These are phyloP conservation scores for Monilinia fructigena DNA, from an alignment of 2,329 filamentous ascomycete genomes.

Conservation along the genomic window DNA sequence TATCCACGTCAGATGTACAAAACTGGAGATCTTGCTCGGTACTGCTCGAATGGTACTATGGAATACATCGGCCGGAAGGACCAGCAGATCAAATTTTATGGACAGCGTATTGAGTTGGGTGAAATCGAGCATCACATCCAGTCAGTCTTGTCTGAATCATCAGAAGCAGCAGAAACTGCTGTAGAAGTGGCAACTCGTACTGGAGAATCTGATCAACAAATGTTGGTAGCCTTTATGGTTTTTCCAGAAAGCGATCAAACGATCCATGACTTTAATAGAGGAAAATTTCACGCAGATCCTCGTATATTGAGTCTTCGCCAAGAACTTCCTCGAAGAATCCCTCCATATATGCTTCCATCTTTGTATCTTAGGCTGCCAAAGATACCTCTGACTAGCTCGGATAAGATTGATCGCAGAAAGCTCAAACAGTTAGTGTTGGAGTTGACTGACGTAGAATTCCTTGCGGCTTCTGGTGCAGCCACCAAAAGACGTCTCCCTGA, in stretches of 20 bases:
- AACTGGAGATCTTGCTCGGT: constrained; percentile 59
- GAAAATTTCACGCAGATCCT: background rate
- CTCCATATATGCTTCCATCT: background rate
- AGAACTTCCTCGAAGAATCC: background rate
- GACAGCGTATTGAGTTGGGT: constrained; percentile 62
- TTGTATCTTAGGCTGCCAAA: background rate
- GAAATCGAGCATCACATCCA: constrained; percentile 48
- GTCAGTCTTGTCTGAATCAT: background rate
- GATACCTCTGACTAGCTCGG: background rate
- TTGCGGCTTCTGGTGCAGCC: background rate
- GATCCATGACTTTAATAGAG: background rate
- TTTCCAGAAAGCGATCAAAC: background rate
- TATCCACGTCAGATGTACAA: constrained; percentile 52
- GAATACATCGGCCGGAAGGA: constrained; percentile 62
- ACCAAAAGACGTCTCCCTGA: background rate
- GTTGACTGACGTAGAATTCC: background rate
- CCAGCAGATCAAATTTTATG: constrained; percentile 62
- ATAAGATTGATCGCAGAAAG: background rate
- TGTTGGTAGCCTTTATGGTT: background rate
- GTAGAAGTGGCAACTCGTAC: background rate
- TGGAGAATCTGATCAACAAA: background rate
- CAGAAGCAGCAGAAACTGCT: background rate
- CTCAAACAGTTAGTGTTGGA: background rate
- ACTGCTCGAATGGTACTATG: constrained; percentile 51
- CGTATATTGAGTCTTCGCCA: background rate